A percentile compares a stretch with the other conserved stretches of the same genome.
phyloP scores from a whole-genome alignment of 345 rosid genomes.

The Citrus cavaleriei region DNA sequence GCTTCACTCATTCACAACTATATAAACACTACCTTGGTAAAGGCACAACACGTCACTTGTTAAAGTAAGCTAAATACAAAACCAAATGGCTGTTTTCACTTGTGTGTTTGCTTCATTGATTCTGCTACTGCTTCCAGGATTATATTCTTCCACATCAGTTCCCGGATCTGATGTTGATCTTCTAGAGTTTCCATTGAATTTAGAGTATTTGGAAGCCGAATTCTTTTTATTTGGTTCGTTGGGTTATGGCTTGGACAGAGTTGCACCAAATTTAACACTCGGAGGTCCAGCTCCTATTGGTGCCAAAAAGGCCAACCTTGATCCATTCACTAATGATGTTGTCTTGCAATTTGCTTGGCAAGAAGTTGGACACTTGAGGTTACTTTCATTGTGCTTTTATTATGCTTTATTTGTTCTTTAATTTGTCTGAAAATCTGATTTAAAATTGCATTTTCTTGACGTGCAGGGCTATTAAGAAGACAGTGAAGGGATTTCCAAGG shows the following conservation, averaged over 20 bases:
- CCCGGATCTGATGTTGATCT: constrained; percentile 42
- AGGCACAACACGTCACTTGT: neutral
- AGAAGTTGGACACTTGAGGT: constrained; percentile 93
- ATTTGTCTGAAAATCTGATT: neutral
- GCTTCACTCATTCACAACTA: neutral
- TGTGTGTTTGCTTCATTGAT: constrained; percentile 16
- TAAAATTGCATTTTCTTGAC: neutral
- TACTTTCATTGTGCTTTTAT: neutral
- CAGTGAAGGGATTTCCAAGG: constrained; percentile 74
- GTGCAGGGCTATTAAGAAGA: constrained; percentile 59
- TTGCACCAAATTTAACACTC: constrained; percentile 55
- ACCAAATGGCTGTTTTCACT: constrained; percentile 9
- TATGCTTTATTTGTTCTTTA: neutral
- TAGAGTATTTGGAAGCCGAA: constrained; percentile 93
- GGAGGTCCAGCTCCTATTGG: constrained; percentile 82
- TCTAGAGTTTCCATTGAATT: constrained; percentile 77
- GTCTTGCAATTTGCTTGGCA: constrained; percentile 79
- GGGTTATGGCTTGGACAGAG: constrained; percentile 73
- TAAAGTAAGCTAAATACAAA: neutral
- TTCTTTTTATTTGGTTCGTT: constrained; percentile 67
- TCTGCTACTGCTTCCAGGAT: constrained; percentile 20
- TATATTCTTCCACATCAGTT: constrained; percentile 14
- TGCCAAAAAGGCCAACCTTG: constrained; percentile 56
- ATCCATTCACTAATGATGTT: constrained; percentile 48
- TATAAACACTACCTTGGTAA: neutral